phyloP scores from a whole-genome alignment of 139 green algal species.

The Gonium pectorale region DNA sequence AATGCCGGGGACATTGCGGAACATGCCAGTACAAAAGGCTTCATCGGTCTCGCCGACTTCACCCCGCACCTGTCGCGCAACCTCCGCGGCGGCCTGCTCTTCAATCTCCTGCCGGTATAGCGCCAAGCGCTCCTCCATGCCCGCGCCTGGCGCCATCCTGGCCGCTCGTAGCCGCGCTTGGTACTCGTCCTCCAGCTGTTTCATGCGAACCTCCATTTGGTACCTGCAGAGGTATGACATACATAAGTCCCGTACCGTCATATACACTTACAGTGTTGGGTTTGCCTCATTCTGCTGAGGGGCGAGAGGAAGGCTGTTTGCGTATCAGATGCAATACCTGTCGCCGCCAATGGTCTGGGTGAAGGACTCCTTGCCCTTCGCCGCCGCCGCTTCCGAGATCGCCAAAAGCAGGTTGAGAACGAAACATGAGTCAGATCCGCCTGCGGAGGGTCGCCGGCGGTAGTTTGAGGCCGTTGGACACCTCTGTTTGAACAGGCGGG shows the following conservation, averaged over 20 bases:
- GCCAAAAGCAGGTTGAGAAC: slow-evolving; percentile 49
- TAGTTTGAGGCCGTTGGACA: too few relatives aligned
- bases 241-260: too few relatives aligned
- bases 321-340: too few relatives aligned
- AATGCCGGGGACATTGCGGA: too few relatives aligned
- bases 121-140: slow-evolving; percentile 63
- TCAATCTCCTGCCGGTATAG: slow-evolving; percentile 64
- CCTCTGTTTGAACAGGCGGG: background rate
- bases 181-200: slow-evolving; percentile 62
- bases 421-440: slow-evolving; percentile 11
- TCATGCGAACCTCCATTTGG: slow-evolving; percentile 57
- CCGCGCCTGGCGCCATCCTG: background rate
- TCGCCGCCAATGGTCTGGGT: slow-evolving; percentile 48
- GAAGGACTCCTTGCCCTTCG: slow-evolving; percentile 34
- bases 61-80: slow-evolving; percentile 53
- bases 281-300: background rate
- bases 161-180: slow-evolving; percentile 30
- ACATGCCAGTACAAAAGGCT: too few relatives aligned
- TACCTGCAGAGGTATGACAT: slow-evolving; percentile 27
- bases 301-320: too few relatives aligned
- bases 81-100: slow-evolving; percentile 56
- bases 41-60: too few relatives aligned
- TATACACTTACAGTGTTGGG: too few relatives aligned
- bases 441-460: background rate
- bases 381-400: slow-evolving; percentile 27